phyloP scores from a whole-genome alignment of 2,329 filamentous ascomycete genomes.

The Ceratocystis lukuohia region DNA sequence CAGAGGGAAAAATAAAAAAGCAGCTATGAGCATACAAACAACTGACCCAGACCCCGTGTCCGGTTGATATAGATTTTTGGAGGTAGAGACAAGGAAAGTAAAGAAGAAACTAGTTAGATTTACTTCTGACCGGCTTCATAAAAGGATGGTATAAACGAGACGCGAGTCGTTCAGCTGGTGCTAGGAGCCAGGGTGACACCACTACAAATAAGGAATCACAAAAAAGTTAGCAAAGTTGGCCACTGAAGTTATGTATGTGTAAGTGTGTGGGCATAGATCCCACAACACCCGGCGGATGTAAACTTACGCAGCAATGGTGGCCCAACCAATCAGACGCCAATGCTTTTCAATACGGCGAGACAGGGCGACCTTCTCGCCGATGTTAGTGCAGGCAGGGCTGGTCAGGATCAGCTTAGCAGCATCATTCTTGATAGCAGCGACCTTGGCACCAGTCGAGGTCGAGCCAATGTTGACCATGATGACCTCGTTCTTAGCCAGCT shows the following conservation, averaged over 20 bases:
- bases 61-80: not conserved
- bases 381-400: conserved; percentile 87
- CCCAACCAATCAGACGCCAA: conserved; percentile 91
- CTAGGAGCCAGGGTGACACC: conserved; percentile 43
- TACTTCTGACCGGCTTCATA: not conserved
- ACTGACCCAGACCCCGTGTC: not conserved
- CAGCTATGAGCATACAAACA: not conserved
- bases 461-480: conserved; percentile 99
- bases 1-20: not conserved
- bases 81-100: not conserved
- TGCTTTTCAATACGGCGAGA: conserved; percentile 97
- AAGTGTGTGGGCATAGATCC: not conserved
- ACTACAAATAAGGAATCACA: conserved; percentile 25
- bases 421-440: conserved; percentile 93
- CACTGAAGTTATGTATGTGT: conserved; percentile 10
- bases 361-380: conserved; percentile 95
- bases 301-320: conserved; percentile 58
- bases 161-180: conserved; percentile 28
- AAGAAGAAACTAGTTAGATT: not conserved
- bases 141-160: not conserved
- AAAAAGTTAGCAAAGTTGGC: conserved; percentile 22
- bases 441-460: conserved; percentile 93
- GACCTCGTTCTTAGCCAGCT: conserved; percentile 95
- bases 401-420: conserved; percentile 89
- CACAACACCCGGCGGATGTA: not conserved